Evolutionary conservation across 129 eudicot species (phyloP), one percentile per base, ranked within the genome.

Genomic region (Calendula officinalis): DNA sequence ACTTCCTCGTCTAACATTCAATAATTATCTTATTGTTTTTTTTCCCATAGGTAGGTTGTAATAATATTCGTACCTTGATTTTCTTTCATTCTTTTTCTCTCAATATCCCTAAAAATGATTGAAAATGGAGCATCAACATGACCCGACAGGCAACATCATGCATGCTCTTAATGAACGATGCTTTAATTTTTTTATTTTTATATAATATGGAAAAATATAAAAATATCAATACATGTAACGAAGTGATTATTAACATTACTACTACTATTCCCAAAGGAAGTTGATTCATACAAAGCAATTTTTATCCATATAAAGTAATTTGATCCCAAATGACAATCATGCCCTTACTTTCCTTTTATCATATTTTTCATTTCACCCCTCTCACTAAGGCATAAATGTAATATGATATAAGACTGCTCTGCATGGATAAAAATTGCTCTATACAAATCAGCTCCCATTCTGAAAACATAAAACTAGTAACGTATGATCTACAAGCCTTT

Each of bases 71-170:
- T 38, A 38, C 63, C 48, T 6, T 64, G 50, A 63, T 72, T 62
- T 7, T 63, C 27, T 59, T 32, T 54, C 32, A 5, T 16, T 44
- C 49, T 38, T 13, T 10, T 34, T 44, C 30, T n/a, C 44, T 62
- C 37, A 39, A 56, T 22, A 56, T 46, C 46, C 44, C 5, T 13
- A 14, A 30, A 55, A 45, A 64, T 30, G 46, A 58, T 73, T 27
- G 72, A 65, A 64, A 55, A 64, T 64, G 71, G 60, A 58, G 54
- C 56, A 17, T 53, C 50, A 63, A 53, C 70, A 64, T 62, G 57
- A 62, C 56, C 77, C 46, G 22, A 62, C 64, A 64, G 5, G 44
- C 59, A 57, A 60, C 49, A 61, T 1, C 46, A 71, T 40, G 63
- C 48, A 71, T 61, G 16, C 30, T 39, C 61, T 48, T 37, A 7